Percentiles rank a stretch among this genome's conserved stretches.
Evolutionary conservation across 768 basidiomycete genomes (phyloP).

Genomic region (Suillus subluteus): DNA sequence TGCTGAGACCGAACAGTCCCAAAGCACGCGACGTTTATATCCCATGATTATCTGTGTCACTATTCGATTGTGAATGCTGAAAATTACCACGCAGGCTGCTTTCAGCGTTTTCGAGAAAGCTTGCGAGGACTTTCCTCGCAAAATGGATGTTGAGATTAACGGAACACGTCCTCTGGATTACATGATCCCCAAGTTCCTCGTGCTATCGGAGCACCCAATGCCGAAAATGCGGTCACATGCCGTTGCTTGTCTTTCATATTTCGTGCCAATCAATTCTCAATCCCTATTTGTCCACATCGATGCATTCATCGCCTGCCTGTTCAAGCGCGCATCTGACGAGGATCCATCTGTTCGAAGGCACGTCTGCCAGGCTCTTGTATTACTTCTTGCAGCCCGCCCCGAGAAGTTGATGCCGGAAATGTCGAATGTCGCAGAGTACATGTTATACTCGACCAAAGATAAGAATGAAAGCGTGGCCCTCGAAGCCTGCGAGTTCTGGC

Average conservation of each 20-base stretch:
- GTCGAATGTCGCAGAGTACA: constrained; percentile 94
- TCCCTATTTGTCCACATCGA: constrained; percentile 92
- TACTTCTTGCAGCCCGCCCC: constrained; percentile 89
- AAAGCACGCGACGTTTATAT: constrained; percentile 3
- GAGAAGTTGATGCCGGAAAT: constrained; percentile 98
- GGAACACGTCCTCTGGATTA: constrained; percentile 93
- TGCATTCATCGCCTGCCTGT: constrained; percentile 88
- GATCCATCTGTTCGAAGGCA: constrained; percentile 92
- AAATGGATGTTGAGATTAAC: constrained; percentile 92
- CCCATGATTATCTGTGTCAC: constrained; percentile 3
- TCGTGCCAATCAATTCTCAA: constrained; percentile 85
- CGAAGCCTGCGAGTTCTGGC: constrained; percentile 99
- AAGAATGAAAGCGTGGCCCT: constrained; percentile 95
- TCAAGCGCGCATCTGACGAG: constrained; percentile 94
- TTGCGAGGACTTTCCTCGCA: constrained; percentile 95
- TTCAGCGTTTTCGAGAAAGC: constrained; percentile 95
- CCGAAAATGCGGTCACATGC: constrained; percentile 93
- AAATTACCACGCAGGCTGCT: constrained; percentile 60
- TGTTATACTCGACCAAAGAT: constrained; percentile 98
- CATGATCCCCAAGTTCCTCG: constrained; percentile 95
- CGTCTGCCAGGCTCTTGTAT: constrained; percentile 93
- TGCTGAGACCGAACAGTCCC: not conserved
- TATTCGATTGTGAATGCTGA: constrained; percentile 18
- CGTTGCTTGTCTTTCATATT: constrained; percentile 92
- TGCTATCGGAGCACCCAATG: constrained; percentile 81